A percentile compares a stretch with the other conserved stretches of the same genome.
These are phyloP conservation scores for Pseudoturritis turrita DNA, from an alignment of 345 rosid genomes.

Conservation along the genomic window DNA sequence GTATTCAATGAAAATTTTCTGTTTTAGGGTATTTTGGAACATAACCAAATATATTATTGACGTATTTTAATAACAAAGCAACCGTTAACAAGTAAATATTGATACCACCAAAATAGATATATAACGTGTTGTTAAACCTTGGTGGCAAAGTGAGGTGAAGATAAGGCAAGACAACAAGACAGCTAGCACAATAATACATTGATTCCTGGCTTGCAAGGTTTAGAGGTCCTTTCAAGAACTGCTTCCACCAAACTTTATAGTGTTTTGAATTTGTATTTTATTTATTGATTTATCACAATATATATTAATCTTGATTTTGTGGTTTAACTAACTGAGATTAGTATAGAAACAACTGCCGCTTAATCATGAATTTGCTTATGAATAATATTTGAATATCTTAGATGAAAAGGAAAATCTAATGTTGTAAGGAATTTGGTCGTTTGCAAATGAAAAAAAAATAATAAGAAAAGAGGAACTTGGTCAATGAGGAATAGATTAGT, in stretches of 20 bases:
- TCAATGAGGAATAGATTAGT: background rate
- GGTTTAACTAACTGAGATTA: conserved; percentile 26
- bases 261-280: conserved; percentile 1
- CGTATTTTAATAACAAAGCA: conserved; percentile 24
- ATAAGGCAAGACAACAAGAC: conserved; percentile 22
- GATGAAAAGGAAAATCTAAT: background rate
- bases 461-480: background rate
- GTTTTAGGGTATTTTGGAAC: background rate
- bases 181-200: conserved; percentile 6
- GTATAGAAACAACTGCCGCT: background rate
- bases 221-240: conserved; percentile 29
- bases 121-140: conserved; percentile 2
- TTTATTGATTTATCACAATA: background rate
- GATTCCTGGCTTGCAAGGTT: conserved; percentile 27
- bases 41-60: background rate
- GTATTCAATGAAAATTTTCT: background rate
- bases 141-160: conserved; percentile 28
- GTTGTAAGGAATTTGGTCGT: background rate
- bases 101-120: background rate
- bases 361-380: background rate
- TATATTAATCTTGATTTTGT: conserved; percentile 16
- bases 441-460: background rate
- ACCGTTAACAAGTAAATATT: background rate
- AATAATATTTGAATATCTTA: background rate
- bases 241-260: conserved; percentile 25